A percentile compares a stretch with the other conserved stretches of the same genome.
These are phyloP conservation scores for Cercophora sp. DNA, from an alignment of 495 filamentous ascomycete genomes.

Conservation along the genomic window DNA sequence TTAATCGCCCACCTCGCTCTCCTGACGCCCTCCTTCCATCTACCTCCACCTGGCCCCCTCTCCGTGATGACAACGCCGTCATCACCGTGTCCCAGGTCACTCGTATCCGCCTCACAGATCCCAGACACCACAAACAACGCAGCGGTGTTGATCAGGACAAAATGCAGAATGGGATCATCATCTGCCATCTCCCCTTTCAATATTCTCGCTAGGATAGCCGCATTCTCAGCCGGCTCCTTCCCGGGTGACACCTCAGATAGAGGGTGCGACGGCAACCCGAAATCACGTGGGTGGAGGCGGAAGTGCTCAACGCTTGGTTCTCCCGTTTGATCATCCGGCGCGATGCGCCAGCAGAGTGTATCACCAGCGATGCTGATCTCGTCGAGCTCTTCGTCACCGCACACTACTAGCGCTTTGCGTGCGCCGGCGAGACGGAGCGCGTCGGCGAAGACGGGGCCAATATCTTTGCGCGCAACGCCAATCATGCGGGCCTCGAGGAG, in stretches of 20 bases:
- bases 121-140: constrained; percentile 80
- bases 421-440: constrained; percentile 73
- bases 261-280: constrained; percentile 73
- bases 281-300: constrained; percentile 70
- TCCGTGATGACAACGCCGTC: constrained; percentile 73
- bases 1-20: constrained; percentile 77
- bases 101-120: constrained; percentile 76
- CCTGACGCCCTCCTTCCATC: constrained; percentile 91
- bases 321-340: constrained; percentile 42
- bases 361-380: constrained; percentile 85
- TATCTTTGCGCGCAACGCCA: constrained; percentile 78
- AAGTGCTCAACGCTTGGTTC: constrained; percentile 66
- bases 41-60: constrained; percentile 72
- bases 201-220: constrained; percentile 72
- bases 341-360: constrained; percentile 82
- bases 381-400: constrained; percentile 90
- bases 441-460: constrained; percentile 84
- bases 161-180: constrained; percentile 83
- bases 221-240: constrained; percentile 82
- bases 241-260: constrained; percentile 75
- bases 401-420: constrained; percentile 83
- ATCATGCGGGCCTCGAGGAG: constrained; percentile 82
- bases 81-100: constrained; percentile 60
- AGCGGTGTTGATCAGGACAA: constrained; percentile 91
- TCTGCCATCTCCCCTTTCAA: constrained; percentile 65